Evolutionary conservation across 192 early-diverging fungal genomes (phyloP).

Genomic region (Podochytrium sp.): DNA sequence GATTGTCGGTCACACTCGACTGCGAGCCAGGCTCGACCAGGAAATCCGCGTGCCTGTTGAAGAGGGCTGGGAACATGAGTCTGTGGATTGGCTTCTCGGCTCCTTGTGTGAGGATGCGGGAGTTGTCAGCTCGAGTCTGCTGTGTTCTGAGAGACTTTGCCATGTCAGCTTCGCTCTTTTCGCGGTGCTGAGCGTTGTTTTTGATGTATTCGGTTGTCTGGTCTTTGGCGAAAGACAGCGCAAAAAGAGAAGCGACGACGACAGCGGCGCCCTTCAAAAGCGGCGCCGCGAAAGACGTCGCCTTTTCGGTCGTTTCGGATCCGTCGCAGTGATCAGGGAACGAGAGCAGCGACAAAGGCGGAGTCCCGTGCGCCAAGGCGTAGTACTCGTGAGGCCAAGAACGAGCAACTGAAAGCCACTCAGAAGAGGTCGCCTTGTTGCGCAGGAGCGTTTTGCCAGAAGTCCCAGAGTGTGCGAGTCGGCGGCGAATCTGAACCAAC

Average conservation of each 20-base stretch:
- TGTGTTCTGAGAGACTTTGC: neutral
- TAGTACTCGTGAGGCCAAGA: conserved; percentile 55
- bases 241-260: conserved; percentile 15
- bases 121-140: conserved; percentile 36
- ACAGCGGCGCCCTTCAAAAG: conserved; percentile 23
- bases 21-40: conserved; percentile 46
- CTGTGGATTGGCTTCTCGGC: conserved; percentile 1
- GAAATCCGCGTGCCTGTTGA: conserved; percentile 41
- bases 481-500: too few relatives aligned
- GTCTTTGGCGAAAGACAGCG: conserved; percentile 35
- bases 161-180: conserved; percentile 26
- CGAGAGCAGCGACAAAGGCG: neutral
- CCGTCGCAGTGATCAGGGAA: conserved; percentile 26
- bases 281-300: conserved; percentile 4
- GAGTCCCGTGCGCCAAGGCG: conserved; percentile 18
- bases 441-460: too few relatives aligned
- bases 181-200: neutral
- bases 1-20: conserved; percentile 3
- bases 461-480: too few relatives aligned
- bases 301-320: conserved; percentile 31
- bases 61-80: conserved; percentile 36
- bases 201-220: conserved; percentile 40
- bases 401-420: too few relatives aligned
- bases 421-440: too few relatives aligned
- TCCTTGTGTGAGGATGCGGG: conserved; percentile 26